Evolutionary conservation across 306 rosid species (phyloP), one percentile per base, ranked within the genome.

Genomic region (Luffa aegyptiaca): DNA sequence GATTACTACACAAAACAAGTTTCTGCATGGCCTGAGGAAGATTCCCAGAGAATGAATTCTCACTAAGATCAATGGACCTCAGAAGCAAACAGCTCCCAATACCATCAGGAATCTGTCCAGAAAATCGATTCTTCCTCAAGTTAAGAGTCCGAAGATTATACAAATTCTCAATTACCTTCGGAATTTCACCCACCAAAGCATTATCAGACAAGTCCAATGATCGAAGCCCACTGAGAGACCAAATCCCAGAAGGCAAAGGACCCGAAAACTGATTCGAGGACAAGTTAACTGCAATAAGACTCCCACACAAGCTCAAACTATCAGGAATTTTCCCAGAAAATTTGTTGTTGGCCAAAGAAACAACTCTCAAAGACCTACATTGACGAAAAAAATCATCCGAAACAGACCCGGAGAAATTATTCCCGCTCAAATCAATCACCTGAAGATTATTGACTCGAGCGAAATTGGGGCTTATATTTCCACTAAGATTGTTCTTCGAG

Each of bases 191-290:
- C 8, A 89, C 84, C 41, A 95, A 81, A 17, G 37, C 83, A 87
- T 95, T 95, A 70, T 80, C 82, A 3, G 98, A 95, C 26, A 95
- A 91, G 82, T 95, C 97, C 80, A 95, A 62, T 35, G 76, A 66
- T 79, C 98, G 88, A 79, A 95, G 90, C 85, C 97, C 86, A 41
- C 18, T 53, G 75, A 95, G 42, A 46, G 89, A 80, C 95, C 95
- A 90, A 90, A 92, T 64, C 74, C 90, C 90, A 74, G 78, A 53
- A 62, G 69, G 53, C 39, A 92, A 91, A 69, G 84, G 85, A 48
- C 97, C 97, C 16, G 90, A 18, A 70, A 95, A 91, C 36, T 13
- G 87, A 42, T 91, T 92, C 8, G 73, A 81, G 7, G 98, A 92
- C 83, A 92, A 81, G 80, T 92, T 84, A 57, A 95, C 82, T 78